These are phyloP conservation scores for Penicillium frequentans DNA, from an alignment of 2,329 filamentous ascomycete genomes.

Conservation along the genomic window DNA sequence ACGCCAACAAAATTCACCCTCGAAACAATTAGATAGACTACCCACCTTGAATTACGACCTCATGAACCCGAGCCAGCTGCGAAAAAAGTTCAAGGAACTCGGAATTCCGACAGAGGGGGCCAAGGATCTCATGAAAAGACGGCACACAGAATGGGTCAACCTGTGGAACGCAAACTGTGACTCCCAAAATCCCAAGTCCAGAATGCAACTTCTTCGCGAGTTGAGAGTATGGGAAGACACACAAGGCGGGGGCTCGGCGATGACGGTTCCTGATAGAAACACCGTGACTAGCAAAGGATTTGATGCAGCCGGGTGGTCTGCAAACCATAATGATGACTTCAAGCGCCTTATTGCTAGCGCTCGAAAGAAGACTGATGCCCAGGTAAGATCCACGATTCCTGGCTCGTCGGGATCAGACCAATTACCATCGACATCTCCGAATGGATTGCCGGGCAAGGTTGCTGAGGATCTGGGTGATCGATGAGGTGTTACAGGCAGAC, in stretches of 20 bases:
- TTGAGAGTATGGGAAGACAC: constrained; percentile 85
- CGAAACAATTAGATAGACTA: constrained; percentile 60
- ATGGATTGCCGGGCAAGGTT: background rate
- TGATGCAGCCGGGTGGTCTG: constrained; percentile 73
- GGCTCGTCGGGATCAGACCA: constrained; percentile 8
- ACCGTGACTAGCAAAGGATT: constrained; percentile 85
- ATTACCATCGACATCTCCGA: background rate
- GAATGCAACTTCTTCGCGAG: constrained; percentile 71
- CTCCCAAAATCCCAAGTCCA: constrained; percentile 68
- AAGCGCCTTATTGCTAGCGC: constrained; percentile 77
- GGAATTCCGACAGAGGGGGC: constrained; percentile 72
- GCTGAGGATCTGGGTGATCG: background rate
- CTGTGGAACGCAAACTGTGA: constrained; percentile 98
- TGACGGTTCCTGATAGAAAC: constrained; percentile 22
- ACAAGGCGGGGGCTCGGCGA: constrained; percentile 61
- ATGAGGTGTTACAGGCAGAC: background rate
- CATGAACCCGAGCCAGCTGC: constrained; percentile 74
- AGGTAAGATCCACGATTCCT: constrained; percentile 29
- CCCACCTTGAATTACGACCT: constrained; percentile 83
- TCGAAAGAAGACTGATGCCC: constrained; percentile 50
- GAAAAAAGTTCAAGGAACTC: constrained; percentile 78
- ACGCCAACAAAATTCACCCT: constrained; percentile 18
- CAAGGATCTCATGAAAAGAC: constrained; percentile 68
- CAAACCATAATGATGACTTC: constrained; percentile 72
- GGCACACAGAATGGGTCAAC: constrained; percentile 92